A percentile compares a stretch with the other conserved stretches of the same genome.
Conservation (phyloP, 192 early-diverging fungal genomes). For the Gonapodya sp. region DNA sequence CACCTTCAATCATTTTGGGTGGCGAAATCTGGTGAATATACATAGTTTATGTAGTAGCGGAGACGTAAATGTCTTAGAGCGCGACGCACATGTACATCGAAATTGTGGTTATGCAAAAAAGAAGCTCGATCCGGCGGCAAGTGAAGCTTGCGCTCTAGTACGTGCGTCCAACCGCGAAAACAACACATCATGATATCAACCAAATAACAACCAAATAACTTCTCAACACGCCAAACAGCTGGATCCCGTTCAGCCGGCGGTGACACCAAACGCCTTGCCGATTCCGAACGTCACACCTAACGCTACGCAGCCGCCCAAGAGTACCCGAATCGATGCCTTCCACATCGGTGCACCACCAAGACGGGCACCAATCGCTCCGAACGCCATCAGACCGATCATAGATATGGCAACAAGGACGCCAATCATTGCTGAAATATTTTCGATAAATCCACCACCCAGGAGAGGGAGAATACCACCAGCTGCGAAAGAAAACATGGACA, state of each 20-base stretch:
- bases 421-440: not conserved
- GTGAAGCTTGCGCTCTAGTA: no score
- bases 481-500: not conserved
- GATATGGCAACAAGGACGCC: not conserved
- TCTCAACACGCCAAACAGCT: not conserved
- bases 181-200: no score
- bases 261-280: constrained; percentile 9
- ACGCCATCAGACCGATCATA: not conserved
- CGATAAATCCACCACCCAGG: constrained; percentile 9
- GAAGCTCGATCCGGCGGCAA: no score
- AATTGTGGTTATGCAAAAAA: no score
- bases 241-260: not conserved
- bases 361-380: constrained; percentile 12
- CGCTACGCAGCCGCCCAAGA: not conserved
- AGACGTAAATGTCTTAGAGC: no score
- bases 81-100: no score
- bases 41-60: no score
- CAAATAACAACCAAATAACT: no score
- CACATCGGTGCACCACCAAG: constrained; percentile 10
- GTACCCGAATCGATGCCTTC: not conserved
- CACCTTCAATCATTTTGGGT: no score
- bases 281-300: constrained; percentile 1
- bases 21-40: no score
- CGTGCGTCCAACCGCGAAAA: no score
- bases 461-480: constrained; percentile 9